Evolutionary conservation across 139 green algal species (phyloP).

Genomic region (Pseudopediastrum boryanum): DNA sequence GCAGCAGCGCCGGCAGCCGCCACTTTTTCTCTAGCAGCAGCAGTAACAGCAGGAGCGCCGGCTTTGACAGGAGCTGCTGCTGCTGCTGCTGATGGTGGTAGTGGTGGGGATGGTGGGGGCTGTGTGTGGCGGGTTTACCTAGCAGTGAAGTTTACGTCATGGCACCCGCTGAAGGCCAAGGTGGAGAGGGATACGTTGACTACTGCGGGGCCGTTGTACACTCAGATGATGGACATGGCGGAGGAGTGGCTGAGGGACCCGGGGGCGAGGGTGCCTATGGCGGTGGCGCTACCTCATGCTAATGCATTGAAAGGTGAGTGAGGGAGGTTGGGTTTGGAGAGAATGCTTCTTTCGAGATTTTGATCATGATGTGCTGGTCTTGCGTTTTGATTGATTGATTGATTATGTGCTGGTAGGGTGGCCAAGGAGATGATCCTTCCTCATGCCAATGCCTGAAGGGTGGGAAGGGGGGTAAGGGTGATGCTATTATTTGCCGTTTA

Average conservation of each 20-base stretch:
- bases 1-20: slow-evolving; percentile 15
- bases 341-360: background rate
- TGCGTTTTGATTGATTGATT: background rate
- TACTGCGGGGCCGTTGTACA: background rate
- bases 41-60: background rate
- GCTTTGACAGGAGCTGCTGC: background rate
- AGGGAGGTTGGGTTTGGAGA: background rate
- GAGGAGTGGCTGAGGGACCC: background rate
- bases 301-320: background rate
- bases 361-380: background rate
- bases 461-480: too few species aligned
- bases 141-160: slow-evolving; percentile 7
- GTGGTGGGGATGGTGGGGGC: background rate
- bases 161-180: slow-evolving; percentile 7
- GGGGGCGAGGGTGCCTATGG: background rate
- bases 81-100: background rate
- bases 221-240: background rate
- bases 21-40: background rate
- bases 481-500: too few species aligned
- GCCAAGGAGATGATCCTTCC: too few species aligned
- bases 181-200: slow-evolving; percentile 4
- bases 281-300: slow-evolving; percentile 24
- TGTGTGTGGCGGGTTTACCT: background rate
- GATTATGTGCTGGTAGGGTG: background rate
- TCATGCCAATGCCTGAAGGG: too few species aligned